Conservation (phyloP, 768 basidiomycete genomes). For the Lactarius tabidus region DNA sequence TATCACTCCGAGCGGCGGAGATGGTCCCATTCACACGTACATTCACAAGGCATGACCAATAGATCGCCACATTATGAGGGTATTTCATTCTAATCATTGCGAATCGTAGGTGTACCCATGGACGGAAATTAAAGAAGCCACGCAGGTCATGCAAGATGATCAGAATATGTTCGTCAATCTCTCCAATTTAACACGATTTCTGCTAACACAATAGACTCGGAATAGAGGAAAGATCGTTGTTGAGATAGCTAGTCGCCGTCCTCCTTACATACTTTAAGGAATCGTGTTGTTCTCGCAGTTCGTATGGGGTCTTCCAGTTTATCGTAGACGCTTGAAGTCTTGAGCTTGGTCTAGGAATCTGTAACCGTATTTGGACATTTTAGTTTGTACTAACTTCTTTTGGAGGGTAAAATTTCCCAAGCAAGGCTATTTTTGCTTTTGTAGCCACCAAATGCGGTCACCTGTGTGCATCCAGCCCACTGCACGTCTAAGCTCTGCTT, state of each 20-base stretch:
- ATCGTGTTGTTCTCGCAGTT: background rate
- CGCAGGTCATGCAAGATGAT: conserved; percentile 80
- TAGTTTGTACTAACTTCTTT: background rate
- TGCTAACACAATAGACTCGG: background rate
- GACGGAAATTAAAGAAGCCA: conserved; percentile 75
- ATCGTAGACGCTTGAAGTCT: background rate
- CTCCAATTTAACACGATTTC: background rate
- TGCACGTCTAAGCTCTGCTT: background rate
- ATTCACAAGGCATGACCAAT: conserved; percentile 62
- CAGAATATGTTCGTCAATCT: conserved; percentile 42
- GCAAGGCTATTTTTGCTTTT: background rate
- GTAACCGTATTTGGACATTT: conserved; percentile 3
- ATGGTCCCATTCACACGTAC: conserved; percentile 63
- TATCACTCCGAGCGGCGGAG: conserved; percentile 54
- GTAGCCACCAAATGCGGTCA: background rate
- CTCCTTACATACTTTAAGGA: background rate
- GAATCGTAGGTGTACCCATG: conserved; percentile 67
- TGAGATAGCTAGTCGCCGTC: conserved; percentile 23
- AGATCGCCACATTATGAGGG: background rate
- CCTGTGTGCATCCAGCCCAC: background rate
- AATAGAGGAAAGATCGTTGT: conserved; percentile 29
- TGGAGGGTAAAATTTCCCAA: background rate
- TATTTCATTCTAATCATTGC: conserved; percentile 5
- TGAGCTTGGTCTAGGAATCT: background rate
- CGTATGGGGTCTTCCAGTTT: background rate